Evolutionary conservation across 1,284 basidiomycete species (phyloP).

Genomic region (Ceratorhiza oryzae-sativae): DNA sequence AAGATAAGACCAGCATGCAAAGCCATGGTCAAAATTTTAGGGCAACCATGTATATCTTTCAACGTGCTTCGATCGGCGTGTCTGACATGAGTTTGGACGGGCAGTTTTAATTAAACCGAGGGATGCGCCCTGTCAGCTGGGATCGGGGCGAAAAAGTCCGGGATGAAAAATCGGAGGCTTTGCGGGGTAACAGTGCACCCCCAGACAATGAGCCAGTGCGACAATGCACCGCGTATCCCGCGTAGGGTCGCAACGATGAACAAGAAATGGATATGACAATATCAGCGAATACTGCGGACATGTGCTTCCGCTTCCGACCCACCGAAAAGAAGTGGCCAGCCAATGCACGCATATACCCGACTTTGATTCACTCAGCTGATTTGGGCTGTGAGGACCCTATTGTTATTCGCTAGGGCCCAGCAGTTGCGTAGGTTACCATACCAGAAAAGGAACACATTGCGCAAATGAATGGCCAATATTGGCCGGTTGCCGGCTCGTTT

Average conservation of each 20-base stretch:
- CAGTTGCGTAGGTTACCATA: conserved; percentile 2
- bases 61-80: background rate
- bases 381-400: conserved; percentile 8
- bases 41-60: background rate
- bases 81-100: background rate
- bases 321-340: background rate
- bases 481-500: background rate
- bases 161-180: conserved; percentile 33
- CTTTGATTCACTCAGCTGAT: background rate
- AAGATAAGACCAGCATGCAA: background rate
- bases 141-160: background rate
- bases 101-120: conserved; percentile 4
- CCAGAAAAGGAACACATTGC: background rate
- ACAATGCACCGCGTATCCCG: conserved; percentile 30
- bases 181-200: conserved; percentile 25
- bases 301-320: background rate
- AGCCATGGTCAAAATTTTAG: background rate
- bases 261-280: conserved; percentile 1
- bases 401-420: background rate
- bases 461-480: background rate
- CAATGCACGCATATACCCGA: background rate
- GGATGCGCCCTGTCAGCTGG: background rate
- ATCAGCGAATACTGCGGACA: background rate
- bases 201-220: background rate
- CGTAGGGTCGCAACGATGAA: background rate